A percentile compares a stretch with the other conserved stretches of the same genome.
phyloP scores from a whole-genome alignment of 177 flowering plant genomes.

The Vitis hybrid region DNA sequence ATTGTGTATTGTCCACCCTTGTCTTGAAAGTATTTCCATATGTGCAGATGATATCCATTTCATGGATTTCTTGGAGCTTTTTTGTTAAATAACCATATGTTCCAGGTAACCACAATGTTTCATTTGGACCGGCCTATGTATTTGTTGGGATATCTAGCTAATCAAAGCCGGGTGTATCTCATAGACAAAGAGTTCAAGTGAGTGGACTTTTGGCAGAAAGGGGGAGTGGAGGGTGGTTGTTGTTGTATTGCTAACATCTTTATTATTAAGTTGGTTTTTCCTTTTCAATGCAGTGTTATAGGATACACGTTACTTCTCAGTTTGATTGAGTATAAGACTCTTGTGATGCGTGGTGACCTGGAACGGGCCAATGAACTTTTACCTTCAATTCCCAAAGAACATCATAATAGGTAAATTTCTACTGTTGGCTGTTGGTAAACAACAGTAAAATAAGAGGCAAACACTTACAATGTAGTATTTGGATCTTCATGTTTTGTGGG shows the following conservation, averaged over 20 bases:
- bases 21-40: not conserved
- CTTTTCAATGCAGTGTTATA: conserved; percentile 63
- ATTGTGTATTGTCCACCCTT: conserved; percentile 11
- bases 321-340: conserved; percentile 96
- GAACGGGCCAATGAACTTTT: conserved; percentile 77
- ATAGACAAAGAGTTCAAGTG: conserved; percentile 99
- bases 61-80: not conserved
- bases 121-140: conserved; percentile 99
- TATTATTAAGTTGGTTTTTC: not conserved
- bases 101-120: conserved; percentile 97
- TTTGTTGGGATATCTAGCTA: conserved; percentile 90
- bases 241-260: not conserved
- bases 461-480: too few species aligned
- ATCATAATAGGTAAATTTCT: conserved; percentile 70
- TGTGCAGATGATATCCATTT: not conserved
- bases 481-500: not conserved
- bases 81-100: conserved; percentile 5
- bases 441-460: too few species aligned
- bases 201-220: conserved; percentile 26
- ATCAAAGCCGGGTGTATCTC: conserved; percentile 87
- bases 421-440: not conserved
- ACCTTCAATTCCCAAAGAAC: conserved; percentile 90
- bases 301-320: conserved; percentile 90
- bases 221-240: too few species aligned
- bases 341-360: conserved; percentile 94